These are phyloP conservation scores for Krasilnikovozyma curviuscula DNA, from an alignment of 768 basidiomycete species.

Conservation along the genomic window DNA sequence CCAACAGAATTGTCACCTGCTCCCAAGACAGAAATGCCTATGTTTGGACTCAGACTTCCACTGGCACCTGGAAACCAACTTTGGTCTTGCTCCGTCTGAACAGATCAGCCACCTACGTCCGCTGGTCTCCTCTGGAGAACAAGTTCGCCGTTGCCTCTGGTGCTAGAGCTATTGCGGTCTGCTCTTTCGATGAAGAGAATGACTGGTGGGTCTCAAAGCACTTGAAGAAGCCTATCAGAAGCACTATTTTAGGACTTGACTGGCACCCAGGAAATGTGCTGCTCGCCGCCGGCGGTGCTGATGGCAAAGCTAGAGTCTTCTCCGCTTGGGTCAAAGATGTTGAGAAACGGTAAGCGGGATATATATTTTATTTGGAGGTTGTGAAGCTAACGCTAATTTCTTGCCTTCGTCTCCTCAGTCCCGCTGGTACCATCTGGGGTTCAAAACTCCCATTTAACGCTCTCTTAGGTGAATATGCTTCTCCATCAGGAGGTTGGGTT, in stretches of 20 bases:
- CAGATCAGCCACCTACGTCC: constrained; percentile 79
- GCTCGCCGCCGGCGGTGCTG: constrained; percentile 88
- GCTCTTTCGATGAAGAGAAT: constrained; percentile 90
- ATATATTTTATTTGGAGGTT: neutral
- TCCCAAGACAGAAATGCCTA: constrained; percentile 99
- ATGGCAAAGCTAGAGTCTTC: constrained; percentile 93
- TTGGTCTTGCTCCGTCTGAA: constrained; percentile 90
- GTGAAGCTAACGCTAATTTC: too few species aligned
- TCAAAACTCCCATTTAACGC: constrained; percentile 95
- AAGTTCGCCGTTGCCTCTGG: constrained; percentile 98
- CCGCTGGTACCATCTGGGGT: constrained; percentile 83
- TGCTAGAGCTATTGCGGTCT: constrained; percentile 83
- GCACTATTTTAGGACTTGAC: constrained; percentile 80
- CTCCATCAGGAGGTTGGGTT: constrained; percentile 88
- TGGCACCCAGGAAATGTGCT: constrained; percentile 99
- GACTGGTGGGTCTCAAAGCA: constrained; percentile 98
- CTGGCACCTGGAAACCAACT: constrained; percentile 74
- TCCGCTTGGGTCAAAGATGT: constrained; percentile 98
- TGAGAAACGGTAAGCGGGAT: constrained; percentile 51
- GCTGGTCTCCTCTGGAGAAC: constrained; percentile 93
- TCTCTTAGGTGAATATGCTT: constrained; percentile 78
- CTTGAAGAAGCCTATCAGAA: constrained; percentile 90
- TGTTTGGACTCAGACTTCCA: constrained; percentile 82
- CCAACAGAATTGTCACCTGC: constrained; percentile 93
- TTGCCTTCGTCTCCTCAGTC: constrained; percentile 33